Conservation (phyloP, 2,329 filamentous ascomycete genomes). For the Ambrosiella beaveri region DNA sequence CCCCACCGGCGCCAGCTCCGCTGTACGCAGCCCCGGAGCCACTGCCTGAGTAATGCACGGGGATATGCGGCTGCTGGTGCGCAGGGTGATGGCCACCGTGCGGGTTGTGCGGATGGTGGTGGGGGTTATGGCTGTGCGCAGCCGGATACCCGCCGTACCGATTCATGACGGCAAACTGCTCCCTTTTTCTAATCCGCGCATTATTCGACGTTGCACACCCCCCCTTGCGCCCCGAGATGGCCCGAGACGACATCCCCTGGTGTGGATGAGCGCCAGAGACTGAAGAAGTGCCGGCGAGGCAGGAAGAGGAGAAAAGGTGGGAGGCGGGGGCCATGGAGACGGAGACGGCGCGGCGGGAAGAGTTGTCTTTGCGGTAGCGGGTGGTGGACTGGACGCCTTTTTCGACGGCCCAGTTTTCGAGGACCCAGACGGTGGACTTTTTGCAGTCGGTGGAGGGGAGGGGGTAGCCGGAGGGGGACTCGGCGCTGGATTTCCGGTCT, state of each 20-base stretch:
- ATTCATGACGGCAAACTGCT: not conserved
- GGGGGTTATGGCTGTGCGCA: not conserved
- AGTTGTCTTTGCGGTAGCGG: constrained; percentile 43
- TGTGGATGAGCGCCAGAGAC: not conserved
- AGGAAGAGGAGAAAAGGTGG: not conserved
- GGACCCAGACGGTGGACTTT: constrained; percentile 58
- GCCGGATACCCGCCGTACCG: constrained; percentile 6
- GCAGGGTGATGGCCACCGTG: not conserved
- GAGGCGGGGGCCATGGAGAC: not conserved
- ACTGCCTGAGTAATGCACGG: constrained; percentile 5
- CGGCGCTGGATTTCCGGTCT: constrained; percentile 15
- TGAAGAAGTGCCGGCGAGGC: not conserved
- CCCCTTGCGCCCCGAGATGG: constrained; percentile 20
- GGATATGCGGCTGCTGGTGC: not conserved
- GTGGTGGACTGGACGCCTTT: constrained; percentile 76
- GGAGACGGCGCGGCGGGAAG: constrained; percentile 15
- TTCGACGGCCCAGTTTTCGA: constrained; percentile 50
- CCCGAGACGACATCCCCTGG: constrained; percentile 16
- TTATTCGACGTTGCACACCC: constrained; percentile 19
- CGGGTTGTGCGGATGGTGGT: not conserved
- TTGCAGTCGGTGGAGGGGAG: constrained; percentile 24
- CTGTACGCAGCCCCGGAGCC: constrained; percentile 8
- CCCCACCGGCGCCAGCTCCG: not conserved
- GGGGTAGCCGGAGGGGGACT: constrained; percentile 14
- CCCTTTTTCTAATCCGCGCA: constrained; percentile 11